A percentile compares a stretch with the other conserved stretches of the same genome.
Conservation (phyloP, 331 rosid species). For the Saraca asoca region DNA sequence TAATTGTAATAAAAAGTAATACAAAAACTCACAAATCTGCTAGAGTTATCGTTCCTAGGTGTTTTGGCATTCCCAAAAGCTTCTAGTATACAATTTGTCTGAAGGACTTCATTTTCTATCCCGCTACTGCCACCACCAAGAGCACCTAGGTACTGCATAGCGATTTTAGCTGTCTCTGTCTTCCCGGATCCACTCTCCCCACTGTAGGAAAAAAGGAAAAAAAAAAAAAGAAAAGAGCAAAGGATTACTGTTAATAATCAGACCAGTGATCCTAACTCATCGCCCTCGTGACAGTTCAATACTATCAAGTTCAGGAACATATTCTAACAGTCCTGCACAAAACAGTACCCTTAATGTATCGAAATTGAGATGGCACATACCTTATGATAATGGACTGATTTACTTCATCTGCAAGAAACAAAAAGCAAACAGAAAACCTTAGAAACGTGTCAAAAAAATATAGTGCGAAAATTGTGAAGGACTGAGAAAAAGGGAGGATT, state of each 20-base stretch:
- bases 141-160: constrained; percentile 82
- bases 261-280: constrained; percentile 7
- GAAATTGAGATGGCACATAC: constrained; percentile 48
- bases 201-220: too few species aligned
- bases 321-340: constrained; percentile 16
- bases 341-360: constrained; percentile 29
- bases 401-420: constrained; percentile 69
- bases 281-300: neutral
- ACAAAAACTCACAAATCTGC: constrained; percentile 86
- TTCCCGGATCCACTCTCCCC: constrained; percentile 99
- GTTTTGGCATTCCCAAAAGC: constrained; percentile 97
- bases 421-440: constrained; percentile 36
- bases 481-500: constrained; percentile 23
- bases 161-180: constrained; percentile 88
- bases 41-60: constrained; percentile 77
- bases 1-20: constrained; percentile 31
- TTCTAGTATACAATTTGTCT: constrained; percentile 76
- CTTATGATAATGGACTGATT: constrained; percentile 93
- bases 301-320: constrained; percentile 23
- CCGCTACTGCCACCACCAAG: constrained; percentile 71
- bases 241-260: constrained; percentile 19
- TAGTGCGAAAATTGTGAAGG: constrained; percentile 17
- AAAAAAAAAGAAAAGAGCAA: constrained; percentile 23
- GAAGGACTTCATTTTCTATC: constrained; percentile 66
- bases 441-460: constrained; percentile 33